Base-by-base conservation (phyloP, 2,329 filamentous ascomycete species). In the Chlorencoelia australis region DNA sequence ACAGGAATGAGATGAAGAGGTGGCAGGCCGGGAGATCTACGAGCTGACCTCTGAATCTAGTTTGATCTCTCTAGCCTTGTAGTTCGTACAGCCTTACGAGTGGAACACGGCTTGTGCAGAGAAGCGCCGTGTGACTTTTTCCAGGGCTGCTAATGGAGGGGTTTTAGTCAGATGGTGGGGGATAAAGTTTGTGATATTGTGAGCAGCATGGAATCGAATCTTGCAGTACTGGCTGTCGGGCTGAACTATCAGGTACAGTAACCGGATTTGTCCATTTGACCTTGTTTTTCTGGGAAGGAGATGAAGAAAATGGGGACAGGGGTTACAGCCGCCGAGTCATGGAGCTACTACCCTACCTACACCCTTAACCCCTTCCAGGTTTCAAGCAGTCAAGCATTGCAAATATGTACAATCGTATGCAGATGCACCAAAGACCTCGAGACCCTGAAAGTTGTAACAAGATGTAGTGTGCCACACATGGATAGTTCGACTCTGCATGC, bases 61-160 rank as follows among this genome's bases (percentile, higher is more conserved):
- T 25, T 17, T 24, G 20, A 20, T 35, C 14, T 19, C 33, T 34
- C 36, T 39, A 39, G 36, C 30, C 37, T 40, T 24, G 26, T 39
- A 28, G 25, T 29, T 35, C 17, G 37, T 28, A 32, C 33, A 40
- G 37, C 37, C 37, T 40, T 40, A 40, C 21, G 21, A 40, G 37
- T 40, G 37, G 37, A 40, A 36, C 37, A 32, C 22, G 31, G 31
- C n/a, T 13, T 22, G 24, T 21, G 19, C 16, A 22, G 16, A 19
- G n/a, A n/a, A n/a, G 6, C 17, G 15, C 26, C 25, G 25, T 35
- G 20, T 35, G 31, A 39, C 37, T 18, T 39, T 28, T 30, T 17
- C 7, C n/a, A 8, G 6, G 32, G 8, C 28, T 21, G 19, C 31
- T 13, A 33, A 37, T n/a, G 18, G 14, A 18, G 24, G 19, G 17